Evolutionary conservation across 1,284 basidiomycete species (phyloP).

Genomic region (Ceratobasidium sp.): DNA sequence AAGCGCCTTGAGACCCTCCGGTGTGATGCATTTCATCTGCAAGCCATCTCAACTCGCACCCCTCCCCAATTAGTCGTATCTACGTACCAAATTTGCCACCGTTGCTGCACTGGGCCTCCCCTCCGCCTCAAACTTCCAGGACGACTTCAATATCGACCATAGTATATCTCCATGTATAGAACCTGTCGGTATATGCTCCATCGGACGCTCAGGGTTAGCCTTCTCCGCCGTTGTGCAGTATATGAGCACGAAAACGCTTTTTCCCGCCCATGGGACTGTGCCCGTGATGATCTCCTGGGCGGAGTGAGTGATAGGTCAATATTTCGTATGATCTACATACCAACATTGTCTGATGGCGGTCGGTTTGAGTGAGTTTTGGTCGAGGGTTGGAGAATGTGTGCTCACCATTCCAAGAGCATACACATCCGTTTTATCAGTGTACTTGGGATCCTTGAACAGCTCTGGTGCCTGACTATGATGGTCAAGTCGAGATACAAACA

Average conservation of each 20-base stretch:
- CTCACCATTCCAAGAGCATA: conserved; percentile 14
- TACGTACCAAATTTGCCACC: not conserved
- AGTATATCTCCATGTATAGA: not conserved
- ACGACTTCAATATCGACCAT: not conserved
- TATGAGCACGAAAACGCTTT: not conserved
- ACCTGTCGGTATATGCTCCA: not conserved
- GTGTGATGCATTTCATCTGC: no score
- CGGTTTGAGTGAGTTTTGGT: no score
- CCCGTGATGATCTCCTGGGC: not conserved
- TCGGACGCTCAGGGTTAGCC: not conserved
- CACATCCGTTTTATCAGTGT: not conserved
- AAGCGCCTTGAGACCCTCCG: no score
- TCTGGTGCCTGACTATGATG: not conserved
- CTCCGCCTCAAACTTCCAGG: not conserved
- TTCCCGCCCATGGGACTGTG: not conserved
- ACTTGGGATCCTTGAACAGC: not conserved
- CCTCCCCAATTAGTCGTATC: no score
- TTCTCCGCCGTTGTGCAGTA: not conserved
- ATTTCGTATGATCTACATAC: not conserved
- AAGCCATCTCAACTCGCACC: no score
- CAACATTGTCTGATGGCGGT: not conserved
- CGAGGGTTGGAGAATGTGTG: no score
- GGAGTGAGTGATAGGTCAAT: no score
- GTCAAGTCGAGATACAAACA: no score
- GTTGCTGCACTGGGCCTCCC: not conserved